phyloP scores from a whole-genome alignment of 495 filamentous ascomycete genomes.

The Collariella sp. region DNA sequence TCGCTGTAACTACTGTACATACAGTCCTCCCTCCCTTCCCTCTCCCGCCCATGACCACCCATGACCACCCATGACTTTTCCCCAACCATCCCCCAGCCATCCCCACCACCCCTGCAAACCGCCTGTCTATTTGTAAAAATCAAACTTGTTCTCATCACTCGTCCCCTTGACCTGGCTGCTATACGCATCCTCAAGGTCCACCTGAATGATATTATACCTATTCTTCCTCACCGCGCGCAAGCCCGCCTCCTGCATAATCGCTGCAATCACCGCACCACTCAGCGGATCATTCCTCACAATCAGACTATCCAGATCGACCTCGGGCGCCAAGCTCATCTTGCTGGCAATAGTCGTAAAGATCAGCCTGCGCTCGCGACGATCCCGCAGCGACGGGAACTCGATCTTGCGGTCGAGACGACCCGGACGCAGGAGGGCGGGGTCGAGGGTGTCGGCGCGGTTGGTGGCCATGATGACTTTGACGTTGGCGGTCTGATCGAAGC shows the following conservation, averaged over 20 bases:
- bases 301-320: constrained; percentile 90
- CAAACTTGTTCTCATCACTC: constrained; percentile 69
- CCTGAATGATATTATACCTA: constrained; percentile 96
- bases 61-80: neutral
- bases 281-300: constrained; percentile 95
- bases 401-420: constrained; percentile 97
- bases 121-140: constrained; percentile 51
- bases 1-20: constrained; percentile 8
- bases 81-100: neutral
- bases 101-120: neutral
- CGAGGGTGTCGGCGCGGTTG: constrained; percentile 93
- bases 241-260: constrained; percentile 98
- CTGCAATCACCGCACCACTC: constrained; percentile 91
- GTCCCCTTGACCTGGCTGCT: constrained; percentile 87
- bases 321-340: constrained; percentile 93
- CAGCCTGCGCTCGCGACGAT: constrained; percentile 84
- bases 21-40: too few species aligned
- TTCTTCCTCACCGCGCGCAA: constrained; percentile 95
- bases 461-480: constrained; percentile 99
- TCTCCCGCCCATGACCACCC: neutral
- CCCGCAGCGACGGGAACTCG: constrained; percentile 86
- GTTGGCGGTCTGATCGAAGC: constrained; percentile 96
- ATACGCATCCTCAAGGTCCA: constrained; percentile 92
- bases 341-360: constrained; percentile 94
- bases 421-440: constrained; percentile 87